Base-by-base conservation (phyloP, 257 asterid genomes). In the Solanum paucissectum region DNA sequence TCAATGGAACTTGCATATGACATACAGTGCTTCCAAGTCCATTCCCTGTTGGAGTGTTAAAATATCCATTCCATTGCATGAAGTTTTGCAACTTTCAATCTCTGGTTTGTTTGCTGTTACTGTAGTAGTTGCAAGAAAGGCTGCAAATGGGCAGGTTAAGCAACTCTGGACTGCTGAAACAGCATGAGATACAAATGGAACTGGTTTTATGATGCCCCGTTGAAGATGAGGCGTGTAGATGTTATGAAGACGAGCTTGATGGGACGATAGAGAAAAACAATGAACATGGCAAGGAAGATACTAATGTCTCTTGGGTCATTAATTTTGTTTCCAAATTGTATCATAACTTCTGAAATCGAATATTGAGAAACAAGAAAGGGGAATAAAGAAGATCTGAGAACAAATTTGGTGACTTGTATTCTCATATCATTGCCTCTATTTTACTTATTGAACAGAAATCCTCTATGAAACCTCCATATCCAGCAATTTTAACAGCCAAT, bases 61-160 rank as follows among this genome's bases (percentile, higher is more conserved):
- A 86, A 87, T 97, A 90, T 52, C 74, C 93, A 12, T 95, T 96
- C 87, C 90, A 75, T 87, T 94, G 95, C 18, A 92, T 94, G 95
- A 94, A 95, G 86, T 87, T 93, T 40, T 93, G 98, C 98, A 94
- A 93, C 12, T 86, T 93, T 38, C n/a, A 23, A 93, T 94, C 46
- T 32, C 89, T 25, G 96, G 93, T 29, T 95, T 93, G 66, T 25
- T 90, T 75, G 90, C 62, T 16, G 92, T 93, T 87, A 94, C 32
- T 94, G 98, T 93, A 79, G 4, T 62, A 88, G 90, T 89, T 95
- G 94, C 87, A 94, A 38, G 46, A 40, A 40, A 0, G 4, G 64
- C 90, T 76, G 42, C 14, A 6, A 92, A 85, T 62, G 93, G 83
- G 40, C 90, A 89, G 27, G 91, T 89, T 81, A 87, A 88, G 89